Percentiles rank a stretch among this genome's conserved stretches.
phyloP scores from a whole-genome alignment of 148 eudicot species.

The Rhododendron kiyosumense region DNA sequence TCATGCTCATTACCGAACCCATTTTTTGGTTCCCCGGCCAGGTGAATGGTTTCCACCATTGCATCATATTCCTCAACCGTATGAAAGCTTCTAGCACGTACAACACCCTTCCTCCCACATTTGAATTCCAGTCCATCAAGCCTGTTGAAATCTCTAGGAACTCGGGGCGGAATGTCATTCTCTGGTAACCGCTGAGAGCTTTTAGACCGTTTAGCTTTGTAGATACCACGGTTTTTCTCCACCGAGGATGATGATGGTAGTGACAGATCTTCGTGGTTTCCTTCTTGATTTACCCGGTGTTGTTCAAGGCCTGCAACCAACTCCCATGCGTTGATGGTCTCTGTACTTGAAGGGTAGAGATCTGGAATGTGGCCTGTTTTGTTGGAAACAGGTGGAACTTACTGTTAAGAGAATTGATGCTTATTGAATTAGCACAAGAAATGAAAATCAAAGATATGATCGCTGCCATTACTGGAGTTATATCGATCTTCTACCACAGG shows the following conservation, averaged over 20 bases:
- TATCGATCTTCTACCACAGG: conserved; percentile 14
- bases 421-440: not conserved
- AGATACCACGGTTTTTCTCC: not conserved
- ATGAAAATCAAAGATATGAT: conserved; percentile 11
- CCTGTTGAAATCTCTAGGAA: not conserved
- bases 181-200: conserved; percentile 1
- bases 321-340: conserved; percentile 11
- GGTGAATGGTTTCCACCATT: conserved; percentile 15
- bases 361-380: not conserved
- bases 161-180: not conserved
- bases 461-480: not conserved
- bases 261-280: not conserved
- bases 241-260: not conserved
- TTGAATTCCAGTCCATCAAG: not conserved
- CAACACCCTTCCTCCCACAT: not conserved
- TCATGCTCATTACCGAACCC: not conserved
- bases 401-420: not conserved
- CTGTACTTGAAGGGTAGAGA: not conserved
- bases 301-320: conserved; percentile 4
- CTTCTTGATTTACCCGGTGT: not conserved
- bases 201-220: conserved; percentile 10
- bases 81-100: conserved; percentile 26
- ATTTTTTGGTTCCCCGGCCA: not conserved
- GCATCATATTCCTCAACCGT: conserved; percentile 32
- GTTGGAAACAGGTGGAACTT: not conserved